phyloP scores from a whole-genome alignment of 177 flowering plant species.

The Vitis hybrid region DNA sequence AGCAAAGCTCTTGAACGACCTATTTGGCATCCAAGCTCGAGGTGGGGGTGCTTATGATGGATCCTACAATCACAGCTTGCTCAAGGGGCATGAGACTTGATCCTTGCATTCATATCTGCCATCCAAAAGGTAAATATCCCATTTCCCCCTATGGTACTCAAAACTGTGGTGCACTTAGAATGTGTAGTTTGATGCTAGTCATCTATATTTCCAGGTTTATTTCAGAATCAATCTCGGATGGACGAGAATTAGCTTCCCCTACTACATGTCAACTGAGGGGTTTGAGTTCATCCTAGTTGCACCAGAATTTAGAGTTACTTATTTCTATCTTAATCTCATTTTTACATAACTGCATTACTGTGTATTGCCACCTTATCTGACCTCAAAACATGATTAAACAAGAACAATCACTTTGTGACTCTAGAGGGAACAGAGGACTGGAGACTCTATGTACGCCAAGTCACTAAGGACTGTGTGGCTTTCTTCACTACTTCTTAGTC shows the following conservation, averaged over 20 bases:
- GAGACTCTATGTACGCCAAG: too few relatives aligned
- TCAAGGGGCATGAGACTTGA: conserved; percentile 30
- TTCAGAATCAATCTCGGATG: conserved; percentile 71
- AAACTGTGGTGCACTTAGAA: neutral
- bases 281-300: conserved; percentile 63
- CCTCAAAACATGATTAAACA: too few relatives aligned
- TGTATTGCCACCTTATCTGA: too few relatives aligned
- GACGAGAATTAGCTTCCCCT: conserved; percentile 77
- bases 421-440: too few relatives aligned
- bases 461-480: too few relatives aligned
- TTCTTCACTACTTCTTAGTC: too few relatives aligned
- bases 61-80: conserved; percentile 68
- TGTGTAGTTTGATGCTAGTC: neutral
- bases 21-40: conserved; percentile 84
- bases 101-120: conserved; percentile 45
- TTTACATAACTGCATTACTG: too few relatives aligned
- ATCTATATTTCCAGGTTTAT: conserved; percentile 38
- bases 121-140: conserved; percentile 43
- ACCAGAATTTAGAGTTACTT: conserved; percentile 53
- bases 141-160: neutral
- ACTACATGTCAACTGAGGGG: conserved; percentile 63
- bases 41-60: conserved; percentile 92
- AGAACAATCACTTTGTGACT: too few relatives aligned
- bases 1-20: conserved; percentile 70
- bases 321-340: conserved; percentile 1